Conservation (phyloP, 2,329 filamentous ascomycete species). For the Arthrobotrys musiformis region DNA sequence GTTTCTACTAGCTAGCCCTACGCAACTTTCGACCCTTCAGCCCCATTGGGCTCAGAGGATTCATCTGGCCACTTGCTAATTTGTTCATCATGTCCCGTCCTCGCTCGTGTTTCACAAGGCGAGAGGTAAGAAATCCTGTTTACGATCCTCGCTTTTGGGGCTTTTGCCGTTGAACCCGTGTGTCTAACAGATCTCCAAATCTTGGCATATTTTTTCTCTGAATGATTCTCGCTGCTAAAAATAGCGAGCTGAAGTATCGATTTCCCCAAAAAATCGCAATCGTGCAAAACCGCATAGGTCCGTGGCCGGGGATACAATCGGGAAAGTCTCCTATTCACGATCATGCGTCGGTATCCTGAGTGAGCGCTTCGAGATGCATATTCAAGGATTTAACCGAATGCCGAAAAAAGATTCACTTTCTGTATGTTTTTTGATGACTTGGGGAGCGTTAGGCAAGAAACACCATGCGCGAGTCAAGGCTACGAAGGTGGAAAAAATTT, state of each 20-base stretch:
- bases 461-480: constrained; percentile 32
- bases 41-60: constrained; percentile 43
- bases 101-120: constrained; percentile 44
- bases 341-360: constrained; percentile 12
- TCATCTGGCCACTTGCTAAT: constrained; percentile 28
- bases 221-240: constrained; percentile 31
- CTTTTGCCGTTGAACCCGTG: constrained; percentile 40
- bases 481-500: constrained; percentile 33
- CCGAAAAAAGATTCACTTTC: constrained; percentile 7
- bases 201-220: constrained; percentile 32
- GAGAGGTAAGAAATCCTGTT: constrained; percentile 40
- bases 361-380: constrained; percentile 49
- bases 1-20: constrained; percentile 51
- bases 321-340: constrained; percentile 10
- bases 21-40: constrained; percentile 21
- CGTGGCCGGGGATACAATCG: constrained; percentile 1
- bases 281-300: constrained; percentile 33
- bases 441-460: constrained; percentile 28
- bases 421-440: constrained; percentile 5
- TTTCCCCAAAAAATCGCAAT: constrained; percentile 40
- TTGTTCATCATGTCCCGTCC: constrained; percentile 16
- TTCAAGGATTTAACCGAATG: constrained; percentile 48
- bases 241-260: constrained; percentile 45
- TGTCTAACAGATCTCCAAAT: constrained; percentile 25
- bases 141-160: constrained; percentile 18